Percentiles rank a stretch among this genome's conserved stretches.
These are phyloP conservation scores for Penicillium coprophilum DNA, from an alignment of 495 filamentous ascomycete genomes.

Conservation along the genomic window DNA sequence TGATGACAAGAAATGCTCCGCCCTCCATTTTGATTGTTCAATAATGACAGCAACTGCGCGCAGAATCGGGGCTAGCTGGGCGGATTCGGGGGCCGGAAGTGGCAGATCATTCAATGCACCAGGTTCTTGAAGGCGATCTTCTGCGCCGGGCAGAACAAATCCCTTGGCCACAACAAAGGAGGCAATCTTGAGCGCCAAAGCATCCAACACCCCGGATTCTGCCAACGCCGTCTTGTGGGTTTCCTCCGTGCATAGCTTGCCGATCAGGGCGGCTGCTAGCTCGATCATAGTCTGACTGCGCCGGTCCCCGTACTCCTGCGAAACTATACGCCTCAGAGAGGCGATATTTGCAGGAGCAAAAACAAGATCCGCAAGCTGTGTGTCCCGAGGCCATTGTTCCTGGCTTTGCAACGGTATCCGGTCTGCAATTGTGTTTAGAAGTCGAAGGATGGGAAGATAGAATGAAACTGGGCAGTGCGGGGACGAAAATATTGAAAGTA, in stretches of 20 bases:
- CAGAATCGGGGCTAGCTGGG: slow-evolving; percentile 68
- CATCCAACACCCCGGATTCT: slow-evolving; percentile 73
- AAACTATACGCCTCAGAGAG: slow-evolving; percentile 63
- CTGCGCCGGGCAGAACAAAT: slow-evolving; percentile 58
- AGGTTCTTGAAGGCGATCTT: slow-evolving; percentile 37
- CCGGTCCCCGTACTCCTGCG: slow-evolving; percentile 50
- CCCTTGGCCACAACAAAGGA: slow-evolving; percentile 68
- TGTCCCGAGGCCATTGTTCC: slow-evolving; percentile 42
- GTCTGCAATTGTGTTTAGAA: slow-evolving; percentile 70
- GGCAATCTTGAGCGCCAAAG: slow-evolving; percentile 73
- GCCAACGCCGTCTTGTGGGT: slow-evolving; percentile 66
- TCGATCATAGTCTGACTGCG: slow-evolving; percentile 65
- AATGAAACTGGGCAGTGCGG: slow-evolving; percentile 62
- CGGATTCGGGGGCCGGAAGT: slow-evolving; percentile 55
- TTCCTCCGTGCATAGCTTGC: slow-evolving; percentile 65
- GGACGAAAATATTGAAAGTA: slow-evolving; percentile 68
- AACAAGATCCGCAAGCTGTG: slow-evolving; percentile 60
- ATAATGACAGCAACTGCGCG: slow-evolving; percentile 80
- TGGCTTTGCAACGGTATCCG: slow-evolving; percentile 54
- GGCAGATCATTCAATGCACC: slow-evolving; percentile 38
- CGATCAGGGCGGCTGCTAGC: slow-evolving; percentile 65
- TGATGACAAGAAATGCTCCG: slow-evolving; percentile 74
- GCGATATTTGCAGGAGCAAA: slow-evolving; percentile 60
- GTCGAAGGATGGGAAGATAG: slow-evolving; percentile 69
- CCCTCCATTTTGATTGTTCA: slow-evolving; percentile 72